Percentiles rank a stretch among this genome's conserved stretches.
Conservation (phyloP, 345 rosid genomes). For the Euphorbia lathyris region DNA sequence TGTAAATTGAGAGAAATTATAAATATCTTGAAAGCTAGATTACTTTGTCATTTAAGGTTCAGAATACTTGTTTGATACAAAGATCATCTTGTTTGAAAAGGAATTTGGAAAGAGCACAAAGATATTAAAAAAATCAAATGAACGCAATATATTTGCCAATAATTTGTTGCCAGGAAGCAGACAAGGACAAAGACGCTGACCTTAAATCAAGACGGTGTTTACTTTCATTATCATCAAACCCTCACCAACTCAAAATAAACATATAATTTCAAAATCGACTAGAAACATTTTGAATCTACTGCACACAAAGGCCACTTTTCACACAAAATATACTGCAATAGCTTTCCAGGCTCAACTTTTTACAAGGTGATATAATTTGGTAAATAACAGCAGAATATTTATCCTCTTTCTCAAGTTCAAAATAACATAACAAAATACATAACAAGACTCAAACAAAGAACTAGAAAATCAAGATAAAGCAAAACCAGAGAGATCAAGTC, state of each 20-base stretch:
- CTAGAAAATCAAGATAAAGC: neutral
- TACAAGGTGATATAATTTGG: neutral
- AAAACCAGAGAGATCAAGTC: conserved; percentile 1
- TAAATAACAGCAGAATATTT: neutral
- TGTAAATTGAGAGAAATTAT: neutral
- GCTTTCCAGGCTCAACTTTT: neutral
- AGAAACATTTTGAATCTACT: too few relatives aligned
- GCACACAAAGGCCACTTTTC: too few relatives aligned
- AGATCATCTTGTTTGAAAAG: neutral
- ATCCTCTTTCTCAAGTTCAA: neutral
- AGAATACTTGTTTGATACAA: neutral
- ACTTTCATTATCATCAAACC: too few relatives aligned
- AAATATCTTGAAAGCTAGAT: neutral
- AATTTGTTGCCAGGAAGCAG: neutral
- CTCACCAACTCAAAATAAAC: too few relatives aligned
- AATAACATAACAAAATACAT: neutral
- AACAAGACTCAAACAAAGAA: neutral
- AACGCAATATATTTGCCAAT: neutral
- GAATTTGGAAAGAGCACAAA: neutral
- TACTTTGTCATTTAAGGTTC: neutral
- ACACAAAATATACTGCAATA: neutral
- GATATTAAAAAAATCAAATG: neutral
- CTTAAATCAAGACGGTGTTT: neutral
- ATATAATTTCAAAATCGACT: neutral
- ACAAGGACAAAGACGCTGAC: neutral